Percentiles rank a stretch among this genome's conserved stretches.
phyloP scores from a whole-genome alignment of 2,329 filamentous ascomycete genomes.

The Penicillium sclerotigenum region DNA sequence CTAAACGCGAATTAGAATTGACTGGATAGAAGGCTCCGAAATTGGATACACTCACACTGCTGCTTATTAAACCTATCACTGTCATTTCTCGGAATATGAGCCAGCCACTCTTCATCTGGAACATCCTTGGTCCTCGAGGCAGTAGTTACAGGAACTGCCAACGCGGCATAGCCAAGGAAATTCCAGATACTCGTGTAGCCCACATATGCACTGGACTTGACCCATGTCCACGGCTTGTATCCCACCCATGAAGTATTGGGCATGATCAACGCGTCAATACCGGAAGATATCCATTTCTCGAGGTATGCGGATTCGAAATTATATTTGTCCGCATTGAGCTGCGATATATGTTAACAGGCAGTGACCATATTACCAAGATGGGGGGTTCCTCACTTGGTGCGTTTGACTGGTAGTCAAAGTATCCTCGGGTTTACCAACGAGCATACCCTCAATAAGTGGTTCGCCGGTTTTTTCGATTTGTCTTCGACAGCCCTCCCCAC shows the following conservation, averaged over 20 bases:
- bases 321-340: slow-evolving; percentile 31
- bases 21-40: rapidly evolving
- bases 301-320: slow-evolving; percentile 30
- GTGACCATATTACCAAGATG: neutral
- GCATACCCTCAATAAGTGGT: slow-evolving; percentile 36
- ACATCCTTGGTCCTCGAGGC: slow-evolving; percentile 29
- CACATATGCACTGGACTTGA: slow-evolving; percentile 34
- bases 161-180: slow-evolving; percentile 32
- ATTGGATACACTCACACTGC: slow-evolving; percentile 25
- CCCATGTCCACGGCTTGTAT: slow-evolving; percentile 33
- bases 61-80: slow-evolving; percentile 34
- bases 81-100: slow-evolving; percentile 32
- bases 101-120: slow-evolving; percentile 29
- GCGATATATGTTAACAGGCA: neutral
- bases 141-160: slow-evolving; percentile 33
- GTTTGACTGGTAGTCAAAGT: slow-evolving; percentile 26
- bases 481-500: slow-evolving; percentile 30
- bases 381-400: slow-evolving; percentile 22
- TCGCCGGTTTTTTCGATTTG: slow-evolving; percentile 32
- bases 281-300: slow-evolving; percentile 29
- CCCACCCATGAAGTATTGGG: slow-evolving; percentile 33
- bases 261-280: slow-evolving; percentile 36
- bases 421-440: slow-evolving; percentile 32
- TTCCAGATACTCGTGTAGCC: slow-evolving; percentile 39
- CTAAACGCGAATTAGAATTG: slow-evolving; percentile 9